phyloP scores from a whole-genome alignment of 306 rosid species.

The Carpinus fangiana region DNA sequence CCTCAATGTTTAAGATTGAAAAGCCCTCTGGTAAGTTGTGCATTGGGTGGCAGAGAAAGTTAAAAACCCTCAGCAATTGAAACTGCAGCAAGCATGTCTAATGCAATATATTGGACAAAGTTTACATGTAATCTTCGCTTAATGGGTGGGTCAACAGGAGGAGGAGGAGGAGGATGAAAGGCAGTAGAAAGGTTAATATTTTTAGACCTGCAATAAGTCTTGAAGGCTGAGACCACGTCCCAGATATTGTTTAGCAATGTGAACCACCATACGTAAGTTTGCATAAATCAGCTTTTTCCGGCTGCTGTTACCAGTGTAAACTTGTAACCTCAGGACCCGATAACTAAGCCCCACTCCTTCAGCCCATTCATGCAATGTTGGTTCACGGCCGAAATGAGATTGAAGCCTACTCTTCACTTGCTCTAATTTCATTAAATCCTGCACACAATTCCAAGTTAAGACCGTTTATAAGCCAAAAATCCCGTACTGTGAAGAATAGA shows the following conservation, averaged over 20 bases:
- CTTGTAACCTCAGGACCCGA: conserved; percentile 49
- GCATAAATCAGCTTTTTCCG: conserved; percentile 66
- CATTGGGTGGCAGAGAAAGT: neutral
- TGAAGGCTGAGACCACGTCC: conserved; percentile 85
- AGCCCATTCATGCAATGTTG: conserved; percentile 92
- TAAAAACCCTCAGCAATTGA: conserved; percentile 1
- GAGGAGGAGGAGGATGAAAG: neutral
- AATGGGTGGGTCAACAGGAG: neutral
- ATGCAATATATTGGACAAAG: neutral
- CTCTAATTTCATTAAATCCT: conserved; percentile 69
- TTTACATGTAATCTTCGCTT: neutral
- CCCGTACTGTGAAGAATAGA: conserved; percentile 14
- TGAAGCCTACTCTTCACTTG: conserved; percentile 68
- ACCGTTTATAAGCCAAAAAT: conserved; percentile 19
- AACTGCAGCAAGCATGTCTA: neutral
- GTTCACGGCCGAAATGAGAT: conserved; percentile 81
- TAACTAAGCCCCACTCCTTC: conserved; percentile 70
- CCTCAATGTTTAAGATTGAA: neutral
- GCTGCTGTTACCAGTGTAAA: conserved; percentile 57
- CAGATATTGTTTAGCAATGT: conserved; percentile 82
- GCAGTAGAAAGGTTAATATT: neutral
- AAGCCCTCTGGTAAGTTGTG: neutral
- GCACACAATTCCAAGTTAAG: conserved; percentile 43
- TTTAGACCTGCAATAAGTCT: conserved; percentile 83
- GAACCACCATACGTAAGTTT: conserved; percentile 88